phyloP scores from a whole-genome alignment of 2,329 filamentous ascomycete species.

The Colletotrichum cereale region DNA sequence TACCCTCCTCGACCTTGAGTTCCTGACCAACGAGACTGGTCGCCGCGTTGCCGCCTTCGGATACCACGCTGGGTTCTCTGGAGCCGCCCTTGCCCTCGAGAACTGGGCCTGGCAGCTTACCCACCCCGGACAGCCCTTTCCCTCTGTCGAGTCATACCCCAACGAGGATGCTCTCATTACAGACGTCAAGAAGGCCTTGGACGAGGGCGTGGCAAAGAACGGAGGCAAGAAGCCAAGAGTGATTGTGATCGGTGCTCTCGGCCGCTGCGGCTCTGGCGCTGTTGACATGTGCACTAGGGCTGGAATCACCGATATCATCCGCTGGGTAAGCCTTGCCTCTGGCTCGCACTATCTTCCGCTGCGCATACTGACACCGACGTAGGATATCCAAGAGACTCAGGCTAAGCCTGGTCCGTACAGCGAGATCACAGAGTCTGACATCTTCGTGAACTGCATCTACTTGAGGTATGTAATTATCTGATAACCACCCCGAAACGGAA shows the following conservation, averaged over 20 bases:
- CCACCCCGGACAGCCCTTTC: conserved; percentile 76
- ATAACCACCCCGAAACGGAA: no score
- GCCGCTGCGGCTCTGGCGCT: conserved; percentile 87
- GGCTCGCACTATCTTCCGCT: conserved; percentile 18
- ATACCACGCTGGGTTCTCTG: conserved; percentile 82
- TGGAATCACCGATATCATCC: conserved; percentile 71
- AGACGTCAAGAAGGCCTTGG: conserved; percentile 79
- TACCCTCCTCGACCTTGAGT: conserved; percentile 87
- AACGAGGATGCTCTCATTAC: conserved; percentile 80
- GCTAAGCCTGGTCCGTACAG: conserved; percentile 79
- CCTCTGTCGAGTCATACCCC: conserved; percentile 75
- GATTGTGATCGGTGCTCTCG: conserved; percentile 87
- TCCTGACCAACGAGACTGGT: conserved; percentile 78
- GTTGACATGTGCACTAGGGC: conserved; percentile 82
- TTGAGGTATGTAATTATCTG: conserved; percentile 55
- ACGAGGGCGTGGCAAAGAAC: conserved; percentile 73
- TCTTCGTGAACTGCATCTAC: conserved; percentile 93
- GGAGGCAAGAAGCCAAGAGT: conserved; percentile 75
- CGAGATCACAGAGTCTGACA: conserved; percentile 81
- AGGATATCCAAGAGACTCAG: conserved; percentile 83
- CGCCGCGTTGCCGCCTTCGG: conserved; percentile 80
- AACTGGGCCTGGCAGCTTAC: conserved; percentile 87
- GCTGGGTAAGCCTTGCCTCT: conserved; percentile 47
- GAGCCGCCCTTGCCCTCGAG: conserved; percentile 80
- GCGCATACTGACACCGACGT: conserved; percentile 62